Conservation (phyloP, 192 early-diverging fungal genomes). For the Coemansia sp. region DNA sequence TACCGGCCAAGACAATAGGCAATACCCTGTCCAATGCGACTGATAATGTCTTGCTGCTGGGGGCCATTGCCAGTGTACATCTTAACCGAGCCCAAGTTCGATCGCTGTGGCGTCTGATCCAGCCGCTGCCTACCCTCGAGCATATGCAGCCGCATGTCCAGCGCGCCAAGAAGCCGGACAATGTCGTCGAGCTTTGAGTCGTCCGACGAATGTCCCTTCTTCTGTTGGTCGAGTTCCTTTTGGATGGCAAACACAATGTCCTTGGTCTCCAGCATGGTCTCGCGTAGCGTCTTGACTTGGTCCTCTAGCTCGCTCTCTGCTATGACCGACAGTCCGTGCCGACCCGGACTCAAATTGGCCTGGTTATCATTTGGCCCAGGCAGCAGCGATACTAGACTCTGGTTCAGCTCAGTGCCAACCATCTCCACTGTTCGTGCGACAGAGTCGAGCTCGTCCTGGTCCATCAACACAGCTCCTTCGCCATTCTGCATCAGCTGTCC, state of each 20-base stretch:
- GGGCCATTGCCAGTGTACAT: constrained; percentile 15
- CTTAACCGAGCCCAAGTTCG: constrained; percentile 45
- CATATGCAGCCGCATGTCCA: constrained; percentile 55
- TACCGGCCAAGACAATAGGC: constrained; percentile 39
- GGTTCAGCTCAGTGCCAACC: constrained; percentile 18
- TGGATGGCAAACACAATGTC: constrained; percentile 42
- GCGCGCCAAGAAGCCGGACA: constrained; percentile 34
- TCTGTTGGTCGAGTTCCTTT: constrained; percentile 32
- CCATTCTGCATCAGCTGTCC: constrained; percentile 21
- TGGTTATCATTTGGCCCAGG: not conserved
- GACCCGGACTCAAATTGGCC: not conserved
- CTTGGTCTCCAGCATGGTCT: constrained; percentile 52
- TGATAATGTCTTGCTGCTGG: constrained; percentile 26
- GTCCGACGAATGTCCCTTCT: constrained; percentile 24
- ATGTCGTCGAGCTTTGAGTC: constrained; percentile 46
- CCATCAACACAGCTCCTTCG: not conserved
- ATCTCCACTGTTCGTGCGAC: constrained; percentile 13
- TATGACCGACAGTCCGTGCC: constrained; percentile 1
- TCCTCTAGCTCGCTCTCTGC: constrained; percentile 28
- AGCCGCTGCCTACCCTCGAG: constrained; percentile 39
- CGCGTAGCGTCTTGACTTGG: constrained; percentile 45
- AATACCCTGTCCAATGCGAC: constrained; percentile 31
- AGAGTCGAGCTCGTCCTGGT: constrained; percentile 3
- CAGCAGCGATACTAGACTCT: constrained; percentile 13
- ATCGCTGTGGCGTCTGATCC: constrained; percentile 23